Evolutionary conservation across 2,329 filamentous ascomycete genomes (phyloP).

Genomic region (Aspergillus sp.): DNA sequence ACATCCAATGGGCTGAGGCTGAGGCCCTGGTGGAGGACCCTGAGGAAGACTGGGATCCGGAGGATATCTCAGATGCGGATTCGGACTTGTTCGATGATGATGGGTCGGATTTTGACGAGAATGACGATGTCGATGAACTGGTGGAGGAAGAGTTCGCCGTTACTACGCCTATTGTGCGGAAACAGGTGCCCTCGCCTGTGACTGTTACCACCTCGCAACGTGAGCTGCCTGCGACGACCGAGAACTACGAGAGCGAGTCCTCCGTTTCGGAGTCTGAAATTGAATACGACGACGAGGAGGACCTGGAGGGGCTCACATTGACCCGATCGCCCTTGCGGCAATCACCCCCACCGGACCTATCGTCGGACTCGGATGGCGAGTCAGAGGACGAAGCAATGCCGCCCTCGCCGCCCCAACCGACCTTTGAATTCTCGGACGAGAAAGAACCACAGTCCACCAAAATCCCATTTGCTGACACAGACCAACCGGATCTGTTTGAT

Average conservation of each 20-base stretch:
- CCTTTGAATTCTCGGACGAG: slow-evolving; percentile 55
- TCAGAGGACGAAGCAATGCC: slow-evolving; percentile 67
- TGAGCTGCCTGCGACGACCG: slow-evolving; percentile 12
- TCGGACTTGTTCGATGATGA: slow-evolving; percentile 45
- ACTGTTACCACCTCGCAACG: slow-evolving; percentile 3
- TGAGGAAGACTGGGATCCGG: slow-evolving; percentile 61
- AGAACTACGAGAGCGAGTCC: slow-evolving; percentile 24
- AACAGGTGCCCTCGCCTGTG: slow-evolving; percentile 24
- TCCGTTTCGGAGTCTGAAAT: slow-evolving; percentile 45
- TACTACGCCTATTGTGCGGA: slow-evolving; percentile 27
- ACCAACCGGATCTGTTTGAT: slow-evolving; percentile 39
- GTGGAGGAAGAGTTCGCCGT: slow-evolving; percentile 28
- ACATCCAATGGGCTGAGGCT: slow-evolving; percentile 80
- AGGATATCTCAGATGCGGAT: slow-evolving; percentile 53
- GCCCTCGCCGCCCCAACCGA: slow-evolving; percentile 54
- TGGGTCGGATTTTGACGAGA: slow-evolving; percentile 14
- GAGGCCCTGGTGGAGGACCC: slow-evolving; percentile 65
- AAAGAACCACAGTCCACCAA: slow-evolving; percentile 44
- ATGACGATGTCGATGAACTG: slow-evolving; percentile 38
- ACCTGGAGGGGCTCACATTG: slow-evolving; percentile 53
- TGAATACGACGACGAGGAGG: slow-evolving; percentile 48
- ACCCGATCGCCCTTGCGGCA: slow-evolving; percentile 61
- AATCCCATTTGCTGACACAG: slow-evolving; percentile 27
- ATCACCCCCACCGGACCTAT: slow-evolving; percentile 58
- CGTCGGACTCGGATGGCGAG: slow-evolving; percentile 55